A percentile compares a stretch with the other conserved stretches of the same genome.
phyloP scores from a whole-genome alignment of 495 filamentous ascomycete species.

The Podospora pseudocomata region DNA sequence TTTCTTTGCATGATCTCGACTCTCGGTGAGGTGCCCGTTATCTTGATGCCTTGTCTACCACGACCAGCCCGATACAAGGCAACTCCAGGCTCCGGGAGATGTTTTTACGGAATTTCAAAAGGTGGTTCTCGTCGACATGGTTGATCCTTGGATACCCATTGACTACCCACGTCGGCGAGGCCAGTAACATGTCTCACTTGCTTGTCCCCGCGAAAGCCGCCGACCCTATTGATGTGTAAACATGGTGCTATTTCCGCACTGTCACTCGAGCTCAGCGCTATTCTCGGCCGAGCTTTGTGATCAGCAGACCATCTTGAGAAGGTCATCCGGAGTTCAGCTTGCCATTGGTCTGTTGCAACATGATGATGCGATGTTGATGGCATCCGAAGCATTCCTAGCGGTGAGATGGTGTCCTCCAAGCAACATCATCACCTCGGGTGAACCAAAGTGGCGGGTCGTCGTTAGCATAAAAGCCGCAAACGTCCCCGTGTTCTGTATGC shows the following conservation, averaged over 20 bases:
- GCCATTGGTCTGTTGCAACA: constrained; percentile 18
- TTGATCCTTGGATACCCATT: constrained; percentile 13
- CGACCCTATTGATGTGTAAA: constrained; percentile 15
- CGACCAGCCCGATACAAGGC: constrained; percentile 17
- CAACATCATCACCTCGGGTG: constrained; percentile 5
- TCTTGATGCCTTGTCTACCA: constrained; percentile 11
- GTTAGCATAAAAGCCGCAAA: constrained; percentile 9
- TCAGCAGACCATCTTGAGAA: constrained; percentile 29
- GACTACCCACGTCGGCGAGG: constrained; percentile 10
- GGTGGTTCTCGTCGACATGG: constrained; percentile 10
- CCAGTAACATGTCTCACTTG: constrained; percentile 15
- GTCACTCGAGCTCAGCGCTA: constrained; percentile 13
- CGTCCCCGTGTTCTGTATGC: not conserved
- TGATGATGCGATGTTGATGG: constrained; percentile 8
- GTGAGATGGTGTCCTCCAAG: constrained; percentile 16
- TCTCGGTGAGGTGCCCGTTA: constrained; percentile 10
- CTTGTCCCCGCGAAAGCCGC: constrained; percentile 17
- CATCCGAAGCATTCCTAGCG: constrained; percentile 19
- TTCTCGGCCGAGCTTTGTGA: constrained; percentile 20
- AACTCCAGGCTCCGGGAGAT: constrained; percentile 17
- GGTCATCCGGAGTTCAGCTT: constrained; percentile 9
- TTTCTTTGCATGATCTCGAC: constrained; percentile 17
- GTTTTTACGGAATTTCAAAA: not conserved
- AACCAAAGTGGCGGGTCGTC: not conserved
- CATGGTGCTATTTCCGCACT: constrained; percentile 12